Evolutionary conservation across 345 rosid genomes (phyloP).

Genomic region (Gynandropsis gynandra): DNA sequence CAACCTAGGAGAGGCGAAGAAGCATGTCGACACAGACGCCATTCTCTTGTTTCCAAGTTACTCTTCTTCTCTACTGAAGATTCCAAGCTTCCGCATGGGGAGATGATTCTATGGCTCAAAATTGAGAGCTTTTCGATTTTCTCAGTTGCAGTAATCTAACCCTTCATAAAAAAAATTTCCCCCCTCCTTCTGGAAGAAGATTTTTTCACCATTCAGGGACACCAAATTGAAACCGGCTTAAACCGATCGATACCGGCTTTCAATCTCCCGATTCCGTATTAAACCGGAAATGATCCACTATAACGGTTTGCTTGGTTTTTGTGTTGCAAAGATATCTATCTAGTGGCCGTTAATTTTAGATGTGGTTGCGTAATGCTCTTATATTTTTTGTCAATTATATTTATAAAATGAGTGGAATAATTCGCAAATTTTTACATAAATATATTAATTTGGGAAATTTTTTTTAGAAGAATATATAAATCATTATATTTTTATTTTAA

Average conservation of each 20-base stretch:
- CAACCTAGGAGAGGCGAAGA: not conserved
- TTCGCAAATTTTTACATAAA: not conserved
- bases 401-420: not conserved
- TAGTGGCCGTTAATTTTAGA: slow-evolving; percentile 13
- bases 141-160: not conserved
- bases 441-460: not conserved
- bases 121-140: not conserved
- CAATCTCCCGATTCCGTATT: not conserved
- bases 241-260: slow-evolving; percentile 4
- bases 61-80: not conserved
- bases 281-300: not conserved
- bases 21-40: not conserved
- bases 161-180: too few species aligned
- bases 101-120: not conserved
- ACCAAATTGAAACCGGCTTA: not conserved
- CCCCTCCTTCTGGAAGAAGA: too few species aligned
- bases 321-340: not conserved
- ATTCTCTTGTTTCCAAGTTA: not conserved
- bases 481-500: too few species aligned
- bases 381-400: too few species aligned
- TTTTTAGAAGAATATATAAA: too few species aligned
- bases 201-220: too few species aligned
- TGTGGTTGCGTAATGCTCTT: too few species aligned
- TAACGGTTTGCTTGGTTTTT: not conserved
- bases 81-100: not conserved